A percentile compares a stretch with the other conserved stretches of the same genome.
Conservation (phyloP, 169 alveolate genomes). For the Eimeria acervulina region DNA sequence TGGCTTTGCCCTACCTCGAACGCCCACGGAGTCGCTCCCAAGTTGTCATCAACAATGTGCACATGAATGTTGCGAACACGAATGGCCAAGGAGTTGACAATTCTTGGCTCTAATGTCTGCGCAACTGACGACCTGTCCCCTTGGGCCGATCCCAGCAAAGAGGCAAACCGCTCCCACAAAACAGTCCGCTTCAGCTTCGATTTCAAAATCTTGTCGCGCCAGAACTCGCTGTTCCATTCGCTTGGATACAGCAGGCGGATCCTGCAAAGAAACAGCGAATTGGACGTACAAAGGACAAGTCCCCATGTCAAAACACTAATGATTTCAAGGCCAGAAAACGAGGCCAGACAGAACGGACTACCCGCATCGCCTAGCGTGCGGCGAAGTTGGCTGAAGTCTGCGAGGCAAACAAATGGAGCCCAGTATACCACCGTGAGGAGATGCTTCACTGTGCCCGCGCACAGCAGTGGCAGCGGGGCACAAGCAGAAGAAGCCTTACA, state of each 20-base stretch:
- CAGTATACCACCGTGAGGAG: neutral
- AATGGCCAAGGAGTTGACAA: conserved; percentile 89
- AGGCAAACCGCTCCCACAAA: conserved; percentile 80
- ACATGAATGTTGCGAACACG: conserved; percentile 88
- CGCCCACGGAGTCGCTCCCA: conserved; percentile 89
- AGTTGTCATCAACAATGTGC: conserved; percentile 88
- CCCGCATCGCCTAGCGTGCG: neutral
- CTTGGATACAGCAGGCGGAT: conserved; percentile 88
- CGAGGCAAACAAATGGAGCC: neutral
- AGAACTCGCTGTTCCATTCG: conserved; percentile 87
- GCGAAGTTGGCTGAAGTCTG: too few relatives aligned
- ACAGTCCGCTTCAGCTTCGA: conserved; percentile 76
- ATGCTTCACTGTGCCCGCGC: neutral
- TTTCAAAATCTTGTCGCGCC: conserved; percentile 78
- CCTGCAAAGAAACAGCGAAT: conserved; percentile 10
- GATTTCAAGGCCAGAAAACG: neutral
- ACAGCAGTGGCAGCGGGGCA: conserved; percentile 17
- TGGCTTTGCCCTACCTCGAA: conserved; percentile 85
- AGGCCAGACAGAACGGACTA: neutral
- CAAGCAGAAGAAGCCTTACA: neutral
- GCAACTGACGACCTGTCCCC: conserved; percentile 82
- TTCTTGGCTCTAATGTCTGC: conserved; percentile 88
- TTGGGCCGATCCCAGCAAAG: conserved; percentile 67
- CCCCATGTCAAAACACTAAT: neutral
- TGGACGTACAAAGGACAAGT: neutral